These are phyloP conservation scores for Sporothrix inflata DNA, from an alignment of 2,329 filamentous ascomycete species.

Conservation along the genomic window DNA sequence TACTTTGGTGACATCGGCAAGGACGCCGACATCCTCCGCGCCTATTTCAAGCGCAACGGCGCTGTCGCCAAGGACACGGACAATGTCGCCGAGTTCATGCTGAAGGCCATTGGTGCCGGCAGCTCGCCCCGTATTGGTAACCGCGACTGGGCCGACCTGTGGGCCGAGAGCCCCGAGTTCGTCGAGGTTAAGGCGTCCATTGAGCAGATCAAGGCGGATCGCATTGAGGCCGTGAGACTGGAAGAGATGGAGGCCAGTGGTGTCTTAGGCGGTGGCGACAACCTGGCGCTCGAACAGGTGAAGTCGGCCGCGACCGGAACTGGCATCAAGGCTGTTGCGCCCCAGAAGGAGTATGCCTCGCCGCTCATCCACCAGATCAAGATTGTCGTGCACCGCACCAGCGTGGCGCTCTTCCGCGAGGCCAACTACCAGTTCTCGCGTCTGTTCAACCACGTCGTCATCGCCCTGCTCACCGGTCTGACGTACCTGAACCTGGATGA, in stretches of 20 bases:
- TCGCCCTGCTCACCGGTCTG: constrained; percentile 77
- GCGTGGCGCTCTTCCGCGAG: constrained; percentile 80
- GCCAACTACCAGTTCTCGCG: constrained; percentile 89
- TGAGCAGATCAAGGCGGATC: constrained; percentile 64
- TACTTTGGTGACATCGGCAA: constrained; percentile 85
- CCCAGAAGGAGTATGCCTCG: constrained; percentile 80
- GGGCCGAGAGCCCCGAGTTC: constrained; percentile 73
- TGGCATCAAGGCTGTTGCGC: constrained; percentile 38
- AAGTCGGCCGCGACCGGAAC: constrained; percentile 38
- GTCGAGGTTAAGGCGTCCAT: constrained; percentile 69
- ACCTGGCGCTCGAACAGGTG: constrained; percentile 16
- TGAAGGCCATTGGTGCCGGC: constrained; percentile 80
- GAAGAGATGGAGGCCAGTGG: constrained; percentile 34
- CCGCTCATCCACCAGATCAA: constrained; percentile 78
- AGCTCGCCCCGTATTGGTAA: constrained; percentile 71
- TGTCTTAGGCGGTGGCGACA: constrained; percentile 23
- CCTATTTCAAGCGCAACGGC: constrained; percentile 63
- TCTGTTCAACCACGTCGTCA: constrained; percentile 80
- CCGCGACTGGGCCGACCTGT: constrained; percentile 80
- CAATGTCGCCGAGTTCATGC: constrained; percentile 77
- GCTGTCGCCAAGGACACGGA: constrained; percentile 60
- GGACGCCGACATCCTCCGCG: constrained; percentile 71
- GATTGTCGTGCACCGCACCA: constrained; percentile 72
- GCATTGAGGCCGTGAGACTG: constrained; percentile 45
- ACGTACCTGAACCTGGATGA: constrained; percentile 78